phyloP scores from a whole-genome alignment of 1,284 basidiomycete genomes.

The Austroboletus niveus region DNA sequence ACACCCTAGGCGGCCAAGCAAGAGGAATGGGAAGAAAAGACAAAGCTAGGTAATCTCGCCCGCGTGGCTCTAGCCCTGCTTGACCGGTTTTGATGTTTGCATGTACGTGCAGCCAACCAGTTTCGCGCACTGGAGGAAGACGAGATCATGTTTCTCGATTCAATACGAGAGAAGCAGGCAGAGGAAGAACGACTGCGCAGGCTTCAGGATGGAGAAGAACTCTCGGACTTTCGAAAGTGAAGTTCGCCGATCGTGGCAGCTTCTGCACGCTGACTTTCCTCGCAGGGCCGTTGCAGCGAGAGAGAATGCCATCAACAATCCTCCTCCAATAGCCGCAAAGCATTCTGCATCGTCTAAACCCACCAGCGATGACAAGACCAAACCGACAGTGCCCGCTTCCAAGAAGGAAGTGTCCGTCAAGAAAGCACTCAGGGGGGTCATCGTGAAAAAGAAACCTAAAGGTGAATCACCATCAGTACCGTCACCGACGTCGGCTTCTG shows the following conservation, averaged over 20 bases:
- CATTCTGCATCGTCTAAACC: conserved; percentile 15
- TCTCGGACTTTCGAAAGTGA: conserved; percentile 77
- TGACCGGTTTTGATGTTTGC: conserved; percentile 7
- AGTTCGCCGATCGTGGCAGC: conserved; percentile 19
- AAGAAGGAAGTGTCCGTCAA: conserved; percentile 54
- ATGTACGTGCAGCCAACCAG: conserved; percentile 65
- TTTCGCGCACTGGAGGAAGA: conserved; percentile 90
- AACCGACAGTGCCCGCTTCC: conserved; percentile 12
- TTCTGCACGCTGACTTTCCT: conserved; percentile 15
- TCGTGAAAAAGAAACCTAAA: conserved; percentile 74
- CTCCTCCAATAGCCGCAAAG: conserved; percentile 22
- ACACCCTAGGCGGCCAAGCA: conserved; percentile 73
- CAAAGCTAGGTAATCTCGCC: conserved; percentile 66
- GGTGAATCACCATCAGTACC: conserved; percentile 22
- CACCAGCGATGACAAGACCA: conserved; percentile 22
- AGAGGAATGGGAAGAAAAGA: conserved; percentile 93
- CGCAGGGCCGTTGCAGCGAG: conserved; percentile 73
- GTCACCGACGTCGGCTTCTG: conserved; percentile 11
- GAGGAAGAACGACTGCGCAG: conserved; percentile 73
- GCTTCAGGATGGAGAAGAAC: conserved; percentile 77
- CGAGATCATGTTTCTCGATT: conserved; percentile 86
- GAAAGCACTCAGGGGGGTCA: conserved; percentile 67
- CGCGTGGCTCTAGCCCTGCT: conserved; percentile 1
- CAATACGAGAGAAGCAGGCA: conserved; percentile 72
- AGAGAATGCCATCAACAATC: conserved; percentile 50